Base-by-base conservation (phyloP, 768 basidiomycete genomes). In the Psilocybe subaeruginosa region DNA sequence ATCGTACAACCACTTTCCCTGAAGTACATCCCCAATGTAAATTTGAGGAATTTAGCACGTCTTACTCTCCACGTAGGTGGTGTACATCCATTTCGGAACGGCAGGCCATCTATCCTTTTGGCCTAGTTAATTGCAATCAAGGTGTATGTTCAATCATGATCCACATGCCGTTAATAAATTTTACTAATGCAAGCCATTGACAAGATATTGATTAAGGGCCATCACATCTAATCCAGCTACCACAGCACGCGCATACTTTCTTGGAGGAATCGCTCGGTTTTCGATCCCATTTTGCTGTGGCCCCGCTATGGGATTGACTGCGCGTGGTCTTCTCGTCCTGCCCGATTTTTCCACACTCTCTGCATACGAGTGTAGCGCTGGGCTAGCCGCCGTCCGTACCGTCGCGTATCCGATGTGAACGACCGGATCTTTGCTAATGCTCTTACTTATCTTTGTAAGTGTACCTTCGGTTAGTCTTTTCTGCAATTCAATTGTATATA, bases 211-310 rank as follows among this genome's bases (percentile, higher is more conserved):
- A 75, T 74, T 76, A 54, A 64, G 75, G 17, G 76, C 76, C 31
- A 76, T 78, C 54, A 75, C 78, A 2, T 73, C 70, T 39, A 64
- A 76, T 31, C 76, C 77, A 9, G 66, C 70, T 47, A 73, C 68
- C n/a, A 74, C 76, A 2, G 75, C 73, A 29, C 70, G 68, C n/a
- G 76, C 76, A 0, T 78, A 77, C 61, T 68, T 79, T 54, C 67
- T 77, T 29, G 77, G 77, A 16, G 78, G 77, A 12, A 62, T 79
- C 52, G 73, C 76, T 5, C 77, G 76, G 76, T 77, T 78, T 35
- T 73, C 75, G 6, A 74, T 78, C 19, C 77, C 78, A 11, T 77
- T 77, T 45, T 67, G 73, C 2, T 75, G 74, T 50, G 78, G 74
- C 8, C 77, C 78, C 0, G 70, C 68, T 19, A 71, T 78, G 60